Percentiles rank a stretch among this genome's conserved stretches.
These are phyloP conservation scores for Microcyclosporella mali DNA, from an alignment of 2,329 filamentous ascomycete species.

Conservation along the genomic window DNA sequence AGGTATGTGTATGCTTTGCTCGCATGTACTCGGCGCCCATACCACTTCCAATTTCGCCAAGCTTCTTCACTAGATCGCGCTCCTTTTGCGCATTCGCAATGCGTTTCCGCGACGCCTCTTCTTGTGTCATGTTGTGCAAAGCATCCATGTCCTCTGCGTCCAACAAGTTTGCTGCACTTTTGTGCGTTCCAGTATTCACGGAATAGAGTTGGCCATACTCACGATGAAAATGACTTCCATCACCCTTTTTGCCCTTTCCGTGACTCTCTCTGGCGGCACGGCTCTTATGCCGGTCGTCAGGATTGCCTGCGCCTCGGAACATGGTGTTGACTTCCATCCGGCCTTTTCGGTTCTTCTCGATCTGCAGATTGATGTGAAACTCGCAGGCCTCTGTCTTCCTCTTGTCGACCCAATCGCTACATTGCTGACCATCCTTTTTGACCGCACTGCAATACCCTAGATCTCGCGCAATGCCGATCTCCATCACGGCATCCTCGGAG, in stretches of 20 bases:
- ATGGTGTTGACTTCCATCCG: slow-evolving; percentile 76
- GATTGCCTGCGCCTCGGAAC: slow-evolving; percentile 27
- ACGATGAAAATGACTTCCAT: slow-evolving; percentile 50
- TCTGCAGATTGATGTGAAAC: slow-evolving; percentile 77
- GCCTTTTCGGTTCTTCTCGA: slow-evolving; percentile 62
- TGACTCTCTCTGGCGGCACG: slow-evolving; percentile 7
- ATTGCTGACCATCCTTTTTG: slow-evolving; percentile 76
- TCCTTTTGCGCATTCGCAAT: slow-evolving; percentile 66
- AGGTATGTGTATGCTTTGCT: slow-evolving; percentile 17
- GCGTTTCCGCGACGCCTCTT: slow-evolving; percentile 60
- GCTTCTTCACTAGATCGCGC: slow-evolving; percentile 61
- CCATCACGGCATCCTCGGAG: slow-evolving; percentile 81
- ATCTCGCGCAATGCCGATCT: slow-evolving; percentile 78
- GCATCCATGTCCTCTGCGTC: slow-evolving; percentile 58
- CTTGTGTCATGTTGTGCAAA: slow-evolving; percentile 46
- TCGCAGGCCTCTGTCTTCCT: slow-evolving; percentile 88
- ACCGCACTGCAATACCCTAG: slow-evolving; percentile 80
- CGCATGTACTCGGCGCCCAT: slow-evolving; percentile 67
- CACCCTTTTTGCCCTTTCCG: slow-evolving; percentile 11
- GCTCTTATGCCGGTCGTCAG: slow-evolving; percentile 11
- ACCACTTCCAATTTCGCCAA: slow-evolving; percentile 58
- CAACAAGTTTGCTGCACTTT: slow-evolving; percentile 55
- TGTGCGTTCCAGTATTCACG: slow-evolving; percentile 26
- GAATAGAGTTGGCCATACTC: slow-evolving; percentile 48
- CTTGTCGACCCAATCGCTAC: slow-evolving; percentile 78